Base-by-base conservation (phyloP, 2,329 filamentous ascomycete genomes). In the Phialophora chinensis region DNA sequence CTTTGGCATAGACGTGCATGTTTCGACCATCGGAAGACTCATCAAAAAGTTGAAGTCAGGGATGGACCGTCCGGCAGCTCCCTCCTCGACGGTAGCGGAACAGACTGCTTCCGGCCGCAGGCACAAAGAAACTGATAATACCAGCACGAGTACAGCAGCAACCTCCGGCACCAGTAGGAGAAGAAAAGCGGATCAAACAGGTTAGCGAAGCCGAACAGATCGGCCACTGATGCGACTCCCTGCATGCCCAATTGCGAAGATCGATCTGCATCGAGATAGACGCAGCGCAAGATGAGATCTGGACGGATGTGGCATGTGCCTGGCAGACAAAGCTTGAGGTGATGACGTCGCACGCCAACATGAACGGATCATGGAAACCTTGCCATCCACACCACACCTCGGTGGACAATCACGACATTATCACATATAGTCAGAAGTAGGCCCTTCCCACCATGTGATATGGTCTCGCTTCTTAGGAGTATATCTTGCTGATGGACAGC, bases 401-500 rank as follows among this genome's bases (percentile, higher is more conserved):
- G 8, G 31, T 33, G n/a, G n/a, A 38, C 38, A 8, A n/a, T 2
- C 23, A 14, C n/a, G 31, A 25, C 42, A 44, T 38, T 20, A 20
- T 35, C n/a, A 56, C 53, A 56, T 35, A 60, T 60, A 20, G 23
- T 25, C 38, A 35, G 10, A 23, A 3, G 20, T 23, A 25, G 49
- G 10, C 17, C 38, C 2, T 49, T 11, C 25, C 4, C 7, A 7
- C 38, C 38, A 2, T 17, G 31, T 55, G 14, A n/a, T 20, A 31
- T 23, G 44, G 23, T 20, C 25, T n/a, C 23, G 25, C 44, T 49
- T 31, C 47, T 29, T 35, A 3, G 10, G 8, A 20, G 25, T 7
- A 60, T 35, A 14, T 10, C 27, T 59, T 20, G 27, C 53, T 54
- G 63, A 96, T 76, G 95, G 95, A 72, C 76, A 88, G 63, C 33